Evolutionary conservation across 805 yeast genomes (phyloP).

Genomic region (Candida chauliodis): DNA sequence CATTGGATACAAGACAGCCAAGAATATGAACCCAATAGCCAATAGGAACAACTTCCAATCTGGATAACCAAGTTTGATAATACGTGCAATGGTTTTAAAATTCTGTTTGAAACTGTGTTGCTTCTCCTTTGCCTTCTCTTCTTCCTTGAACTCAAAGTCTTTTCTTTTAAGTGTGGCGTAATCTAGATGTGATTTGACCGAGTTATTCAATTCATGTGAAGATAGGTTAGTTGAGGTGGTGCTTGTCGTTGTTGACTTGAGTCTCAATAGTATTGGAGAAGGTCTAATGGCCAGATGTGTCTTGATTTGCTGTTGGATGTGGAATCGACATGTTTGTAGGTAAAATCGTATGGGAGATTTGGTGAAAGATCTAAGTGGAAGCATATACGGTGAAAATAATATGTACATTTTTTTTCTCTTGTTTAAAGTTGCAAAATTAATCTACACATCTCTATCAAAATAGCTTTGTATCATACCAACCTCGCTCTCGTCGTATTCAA

Average conservation of each 20-base stretch:
- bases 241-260: constrained; percentile 1
- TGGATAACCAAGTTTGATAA: constrained; percentile 36
- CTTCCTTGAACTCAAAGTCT: constrained; percentile 30
- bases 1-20: constrained; percentile 44
- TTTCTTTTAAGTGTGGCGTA: constrained; percentile 20
- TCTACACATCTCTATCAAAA: constrained; percentile 45
- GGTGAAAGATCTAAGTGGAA: too few species aligned
- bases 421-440: neutral
- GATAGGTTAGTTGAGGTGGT: neutral
- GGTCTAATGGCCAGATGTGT: neutral
- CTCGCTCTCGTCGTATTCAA: constrained; percentile 71
- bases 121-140: constrained; percentile 25
- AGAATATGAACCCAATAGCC: constrained; percentile 39
- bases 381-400: too few species aligned
- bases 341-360: constrained; percentile 5
- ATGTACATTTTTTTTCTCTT: constrained; percentile 2
- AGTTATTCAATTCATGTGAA: neutral
- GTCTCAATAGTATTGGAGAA: neutral
- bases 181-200: constrained; percentile 27
- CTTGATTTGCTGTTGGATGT: neutral
- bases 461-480: constrained; percentile 79
- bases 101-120: constrained; percentile 31
- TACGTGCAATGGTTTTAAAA: constrained; percentile 34
- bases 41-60: constrained; percentile 34
- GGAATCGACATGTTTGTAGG: neutral